A percentile compares a stretch with the other conserved stretches of the same genome.
phyloP scores from a whole-genome alignment of 345 rosid species.

The Sapria himalayana region DNA sequence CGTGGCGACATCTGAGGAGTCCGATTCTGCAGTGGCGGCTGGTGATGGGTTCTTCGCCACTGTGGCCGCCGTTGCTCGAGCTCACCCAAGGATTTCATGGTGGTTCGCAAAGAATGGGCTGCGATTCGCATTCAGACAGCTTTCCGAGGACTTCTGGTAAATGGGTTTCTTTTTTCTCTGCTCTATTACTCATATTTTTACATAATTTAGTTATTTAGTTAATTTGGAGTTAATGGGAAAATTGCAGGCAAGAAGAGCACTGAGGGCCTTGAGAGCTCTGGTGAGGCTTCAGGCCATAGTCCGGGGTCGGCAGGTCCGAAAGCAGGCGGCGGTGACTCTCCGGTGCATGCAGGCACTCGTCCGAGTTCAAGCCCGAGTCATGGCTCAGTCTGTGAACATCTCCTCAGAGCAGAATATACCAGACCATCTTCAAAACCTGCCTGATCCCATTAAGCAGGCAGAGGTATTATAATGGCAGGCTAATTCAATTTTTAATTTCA shows the following conservation, averaged over 20 bases:
- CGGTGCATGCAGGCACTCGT: constrained; percentile 98
- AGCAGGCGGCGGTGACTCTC: constrained; percentile 79
- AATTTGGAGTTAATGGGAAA: not conserved
- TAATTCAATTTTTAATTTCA: no score
- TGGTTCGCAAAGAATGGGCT: constrained; percentile 67
- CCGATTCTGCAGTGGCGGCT: constrained; percentile 22
- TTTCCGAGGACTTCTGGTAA: constrained; percentile 64
- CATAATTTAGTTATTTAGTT: not conserved
- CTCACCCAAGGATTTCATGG: constrained; percentile 50
- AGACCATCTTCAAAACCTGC: constrained; percentile 8
- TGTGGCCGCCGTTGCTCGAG: constrained; percentile 58
- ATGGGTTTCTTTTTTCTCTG: not conserved
- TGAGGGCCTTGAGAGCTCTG: constrained; percentile 67
- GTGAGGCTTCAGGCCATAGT: constrained; percentile 87
- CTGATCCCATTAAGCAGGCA: constrained; percentile 38
- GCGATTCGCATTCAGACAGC: constrained; percentile 77
- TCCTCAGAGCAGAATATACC: constrained; percentile 15
- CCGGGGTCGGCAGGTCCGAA: constrained; percentile 63
- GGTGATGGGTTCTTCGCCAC: constrained; percentile 39
- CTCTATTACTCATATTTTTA: not conserved
- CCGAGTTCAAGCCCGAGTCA: constrained; percentile 57
- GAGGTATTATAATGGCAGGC: constrained; percentile 32
- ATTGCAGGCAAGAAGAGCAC: constrained; percentile 58
- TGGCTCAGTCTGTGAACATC: constrained; percentile 25
- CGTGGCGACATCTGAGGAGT: constrained; percentile 25